A percentile compares a stretch with the other conserved stretches of the same genome.
phyloP scores from a whole-genome alignment of 345 rosid species.

The Boechera retrofracta region DNA sequence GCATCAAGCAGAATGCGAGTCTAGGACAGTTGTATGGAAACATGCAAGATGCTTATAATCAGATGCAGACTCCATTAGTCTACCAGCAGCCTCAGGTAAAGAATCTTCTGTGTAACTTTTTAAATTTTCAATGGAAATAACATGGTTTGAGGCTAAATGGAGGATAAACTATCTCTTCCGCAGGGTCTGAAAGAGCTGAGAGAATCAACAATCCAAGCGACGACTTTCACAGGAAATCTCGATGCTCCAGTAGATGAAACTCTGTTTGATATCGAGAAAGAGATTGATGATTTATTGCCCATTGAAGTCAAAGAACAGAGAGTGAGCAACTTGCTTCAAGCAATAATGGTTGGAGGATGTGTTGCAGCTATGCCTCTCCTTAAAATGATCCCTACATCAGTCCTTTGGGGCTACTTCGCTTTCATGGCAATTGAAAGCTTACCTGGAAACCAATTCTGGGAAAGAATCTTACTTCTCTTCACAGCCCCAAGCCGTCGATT shows the following conservation, averaged over 20 bases:
- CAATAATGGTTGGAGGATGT: slow-evolving; percentile 85
- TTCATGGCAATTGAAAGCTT: slow-evolving; percentile 97
- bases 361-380: slow-evolving; percentile 94
- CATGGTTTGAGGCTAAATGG: slow-evolving; percentile 8
- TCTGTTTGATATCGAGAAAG: slow-evolving; percentile 84
- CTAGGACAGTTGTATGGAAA: slow-evolving; percentile 79
- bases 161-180: slow-evolving; percentile 10
- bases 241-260: slow-evolving; percentile 87
- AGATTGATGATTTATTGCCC: slow-evolving; percentile 83
- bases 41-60: slow-evolving; percentile 82
- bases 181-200: slow-evolving; percentile 90
- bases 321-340: slow-evolving; percentile 89
- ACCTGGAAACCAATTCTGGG: slow-evolving; percentile 99
- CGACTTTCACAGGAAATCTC: slow-evolving; percentile 76
- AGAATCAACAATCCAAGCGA: slow-evolving; percentile 80
- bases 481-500: slow-evolving; percentile 90
- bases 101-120: slow-evolving; percentile 5
- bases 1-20: slow-evolving; percentile 75
- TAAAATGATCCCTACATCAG: slow-evolving; percentile 93
- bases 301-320: slow-evolving; percentile 96
- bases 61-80: slow-evolving; percentile 89
- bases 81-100: slow-evolving; percentile 61
- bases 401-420: slow-evolving; percentile 98
- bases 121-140: neutral
- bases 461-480: slow-evolving; percentile 88